A percentile compares a stretch with the other conserved stretches of the same genome.
Evolutionary conservation across 73 alveolate genomes (phyloP).

Genomic region (Blepharisma japonicum): DNA sequence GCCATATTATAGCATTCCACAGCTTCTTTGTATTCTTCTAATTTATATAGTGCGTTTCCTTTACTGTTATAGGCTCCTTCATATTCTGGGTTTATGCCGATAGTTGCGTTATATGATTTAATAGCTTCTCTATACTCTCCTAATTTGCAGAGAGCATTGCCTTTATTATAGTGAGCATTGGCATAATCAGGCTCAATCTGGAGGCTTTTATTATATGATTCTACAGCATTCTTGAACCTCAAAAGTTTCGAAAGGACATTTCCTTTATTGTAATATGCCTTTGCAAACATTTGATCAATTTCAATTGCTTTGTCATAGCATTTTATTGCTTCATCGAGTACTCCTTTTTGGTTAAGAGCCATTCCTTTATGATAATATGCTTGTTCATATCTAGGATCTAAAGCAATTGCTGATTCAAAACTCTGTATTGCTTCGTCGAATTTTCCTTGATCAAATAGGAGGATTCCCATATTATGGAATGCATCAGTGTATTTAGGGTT

Average conservation of each 20-base stretch:
- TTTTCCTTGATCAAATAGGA: constrained; percentile 83
- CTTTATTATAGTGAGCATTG: too few species aligned
- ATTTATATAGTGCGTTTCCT: constrained; percentile 96
- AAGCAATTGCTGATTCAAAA: constrained; percentile 77
- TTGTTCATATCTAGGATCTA: constrained; percentile 91
- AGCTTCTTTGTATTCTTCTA: constrained; percentile 92
- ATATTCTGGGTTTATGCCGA: constrained; percentile 63
- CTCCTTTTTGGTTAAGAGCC: constrained; percentile 89
- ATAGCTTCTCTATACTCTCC: constrained; percentile 75
- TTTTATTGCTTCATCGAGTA: constrained; percentile 82
- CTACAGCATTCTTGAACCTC: too few species aligned
- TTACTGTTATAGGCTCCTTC: constrained; percentile 79
- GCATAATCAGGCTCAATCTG: too few species aligned
- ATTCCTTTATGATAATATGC: constrained; percentile 97
- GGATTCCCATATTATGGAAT: constrained; percentile 91
- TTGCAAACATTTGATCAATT: constrained; percentile 45
- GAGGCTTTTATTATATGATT: too few species aligned
- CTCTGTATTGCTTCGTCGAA: constrained; percentile 91
- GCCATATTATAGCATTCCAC: constrained; percentile 90
- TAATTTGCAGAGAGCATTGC: not conserved
- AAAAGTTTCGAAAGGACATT: too few species aligned
- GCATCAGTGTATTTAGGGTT: constrained; percentile 88
- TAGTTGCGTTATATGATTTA: constrained; percentile 63
- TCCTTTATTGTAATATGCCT: too few species aligned
- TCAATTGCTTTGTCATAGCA: constrained; percentile 93